These are phyloP conservation scores for Sporopachydermia quercuum DNA, from an alignment of 805 yeast genomes.

Conservation along the genomic window DNA sequence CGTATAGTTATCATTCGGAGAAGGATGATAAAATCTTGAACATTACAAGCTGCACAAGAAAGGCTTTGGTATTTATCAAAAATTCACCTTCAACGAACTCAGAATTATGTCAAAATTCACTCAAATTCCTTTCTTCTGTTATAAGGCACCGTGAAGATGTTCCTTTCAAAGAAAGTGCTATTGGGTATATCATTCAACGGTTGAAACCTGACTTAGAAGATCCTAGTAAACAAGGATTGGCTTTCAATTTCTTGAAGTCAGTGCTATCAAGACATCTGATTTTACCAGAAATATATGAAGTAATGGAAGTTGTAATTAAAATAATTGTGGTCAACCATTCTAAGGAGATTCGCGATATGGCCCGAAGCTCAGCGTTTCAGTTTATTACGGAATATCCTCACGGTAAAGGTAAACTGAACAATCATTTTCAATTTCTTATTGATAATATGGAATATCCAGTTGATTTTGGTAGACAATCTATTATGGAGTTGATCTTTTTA, in stretches of 20 bases:
- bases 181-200: conserved; percentile 57
- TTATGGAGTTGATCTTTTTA: conserved; percentile 69
- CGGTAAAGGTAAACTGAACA: conserved; percentile 70
- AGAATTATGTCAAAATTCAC: conserved; percentile 66
- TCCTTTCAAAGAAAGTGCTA: conserved; percentile 50
- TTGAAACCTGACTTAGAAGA: conserved; percentile 81
- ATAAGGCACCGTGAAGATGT: conserved; percentile 56
- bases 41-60: conserved; percentile 47
- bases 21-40: conserved; percentile 21
- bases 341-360: conserved; percentile 65
- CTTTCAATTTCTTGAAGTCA: conserved; percentile 71
- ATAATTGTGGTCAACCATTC: conserved; percentile 86
- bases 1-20: conserved; percentile 44
- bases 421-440: conserved; percentile 68
- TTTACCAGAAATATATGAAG: conserved; percentile 82
- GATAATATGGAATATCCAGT: conserved; percentile 75
- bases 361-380: conserved; percentile 70
- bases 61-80: conserved; percentile 46
- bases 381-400: conserved; percentile 92
- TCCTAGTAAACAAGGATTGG: conserved; percentile 76
- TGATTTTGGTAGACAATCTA: conserved; percentile 76
- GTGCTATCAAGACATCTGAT: conserved; percentile 57
- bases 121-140: conserved; percentile 58
- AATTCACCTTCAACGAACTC: conserved; percentile 66
- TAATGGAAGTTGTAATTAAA: conserved; percentile 64